These are phyloP conservation scores for Rhodotorula sp. DNA, from an alignment of 1,284 basidiomycete genomes.

Conservation along the genomic window DNA sequence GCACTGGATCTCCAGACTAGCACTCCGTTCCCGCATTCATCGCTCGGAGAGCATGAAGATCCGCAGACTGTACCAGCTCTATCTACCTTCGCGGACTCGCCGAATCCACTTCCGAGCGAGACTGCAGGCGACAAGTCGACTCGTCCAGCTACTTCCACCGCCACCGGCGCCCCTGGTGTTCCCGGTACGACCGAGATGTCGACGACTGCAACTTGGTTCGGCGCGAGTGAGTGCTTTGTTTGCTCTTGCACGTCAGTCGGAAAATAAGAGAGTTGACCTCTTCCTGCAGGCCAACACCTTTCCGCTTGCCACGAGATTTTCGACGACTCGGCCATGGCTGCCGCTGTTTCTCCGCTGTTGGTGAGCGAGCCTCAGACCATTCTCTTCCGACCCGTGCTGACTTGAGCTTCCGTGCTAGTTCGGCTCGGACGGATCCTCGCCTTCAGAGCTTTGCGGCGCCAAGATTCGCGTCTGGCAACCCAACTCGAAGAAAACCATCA, in stretches of 20 bases:
- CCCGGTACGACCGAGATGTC: background rate
- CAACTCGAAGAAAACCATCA: conserved; percentile 11
- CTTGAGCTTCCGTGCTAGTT: background rate
- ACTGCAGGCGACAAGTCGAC: no score
- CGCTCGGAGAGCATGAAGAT: no score
- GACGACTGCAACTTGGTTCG: conserved; percentile 8
- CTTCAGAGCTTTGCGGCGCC: conserved; percentile 8
- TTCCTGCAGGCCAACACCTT: background rate
- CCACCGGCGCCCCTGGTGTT: background rate
- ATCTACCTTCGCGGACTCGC: no score
- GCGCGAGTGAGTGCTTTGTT: background rate
- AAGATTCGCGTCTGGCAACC: conserved; percentile 19
- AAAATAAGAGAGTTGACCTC: background rate
- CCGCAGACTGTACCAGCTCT: no score
- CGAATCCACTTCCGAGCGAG: no score
- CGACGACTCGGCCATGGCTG: background rate
- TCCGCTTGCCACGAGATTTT: conserved; percentile 2
- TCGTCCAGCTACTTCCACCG: background rate
- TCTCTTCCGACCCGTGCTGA: background rate
- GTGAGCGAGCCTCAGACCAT: background rate
- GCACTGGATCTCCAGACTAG: no score
- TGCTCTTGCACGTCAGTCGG: no score
- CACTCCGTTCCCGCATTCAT: no score
- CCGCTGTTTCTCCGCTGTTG: background rate
- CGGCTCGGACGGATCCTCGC: conserved; percentile 6